Conservation (phyloP, 768 basidiomycete species). For the Tylopilus rubrobrunneus region DNA sequence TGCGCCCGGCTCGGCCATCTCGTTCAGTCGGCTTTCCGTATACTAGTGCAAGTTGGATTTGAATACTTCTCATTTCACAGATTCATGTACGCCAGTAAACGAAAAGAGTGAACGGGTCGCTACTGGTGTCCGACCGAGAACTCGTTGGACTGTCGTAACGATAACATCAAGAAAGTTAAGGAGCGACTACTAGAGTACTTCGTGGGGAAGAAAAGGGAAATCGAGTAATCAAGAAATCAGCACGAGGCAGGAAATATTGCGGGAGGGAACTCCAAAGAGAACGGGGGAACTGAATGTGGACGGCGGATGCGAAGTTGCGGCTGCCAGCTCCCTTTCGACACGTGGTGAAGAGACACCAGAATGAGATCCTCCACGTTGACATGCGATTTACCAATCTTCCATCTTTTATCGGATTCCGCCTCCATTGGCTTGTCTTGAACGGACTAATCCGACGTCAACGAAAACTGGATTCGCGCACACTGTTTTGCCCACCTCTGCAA, state of each 20-base stretch:
- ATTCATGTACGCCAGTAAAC: no score
- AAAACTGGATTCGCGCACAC: background rate
- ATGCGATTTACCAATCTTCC: slow-evolving; percentile 55
- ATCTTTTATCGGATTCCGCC: slow-evolving; percentile 56
- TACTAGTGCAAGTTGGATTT: no score
- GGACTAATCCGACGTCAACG: slow-evolving; percentile 36
- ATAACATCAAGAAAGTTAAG: no score
- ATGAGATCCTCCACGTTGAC: slow-evolving; percentile 66
- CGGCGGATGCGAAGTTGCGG: slow-evolving; percentile 64
- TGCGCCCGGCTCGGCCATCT: no score
- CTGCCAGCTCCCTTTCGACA: slow-evolving; percentile 81
- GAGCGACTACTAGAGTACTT: no score
- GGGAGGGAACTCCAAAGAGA: slow-evolving; percentile 2
- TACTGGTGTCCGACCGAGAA: no score
- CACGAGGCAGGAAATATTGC: background rate
- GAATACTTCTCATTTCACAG: no score
- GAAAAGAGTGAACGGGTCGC: no score
- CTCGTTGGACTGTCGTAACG: no score
- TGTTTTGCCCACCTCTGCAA: slow-evolving; percentile 47
- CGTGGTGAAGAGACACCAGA: slow-evolving; percentile 77
- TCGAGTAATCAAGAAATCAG: background rate
- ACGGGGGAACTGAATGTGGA: background rate
- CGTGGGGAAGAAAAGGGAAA: background rate
- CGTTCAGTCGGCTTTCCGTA: no score
- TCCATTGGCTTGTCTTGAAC: slow-evolving; percentile 51